Percentiles rank a stretch among this genome's conserved stretches.
phyloP scores from a whole-genome alignment of 2,329 filamentous ascomycete genomes.

The Emmonsiellopsis sp. region DNA sequence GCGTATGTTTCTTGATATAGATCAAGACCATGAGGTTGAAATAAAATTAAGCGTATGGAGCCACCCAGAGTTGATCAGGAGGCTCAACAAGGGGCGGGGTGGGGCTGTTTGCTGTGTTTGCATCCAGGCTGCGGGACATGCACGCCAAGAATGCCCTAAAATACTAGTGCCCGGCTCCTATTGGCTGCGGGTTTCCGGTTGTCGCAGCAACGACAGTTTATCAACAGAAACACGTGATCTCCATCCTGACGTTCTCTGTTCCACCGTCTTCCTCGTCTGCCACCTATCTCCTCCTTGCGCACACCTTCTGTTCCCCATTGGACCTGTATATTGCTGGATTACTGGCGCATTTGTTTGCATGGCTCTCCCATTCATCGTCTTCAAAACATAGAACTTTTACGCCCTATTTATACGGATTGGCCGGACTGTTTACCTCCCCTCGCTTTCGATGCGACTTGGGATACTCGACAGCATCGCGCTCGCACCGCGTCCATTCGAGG shows the following conservation, averaged over 20 bases:
- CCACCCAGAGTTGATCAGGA: background rate
- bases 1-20: background rate
- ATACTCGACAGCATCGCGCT: no score
- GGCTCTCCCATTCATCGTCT: background rate
- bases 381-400: no score
- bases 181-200: constrained; percentile 2
- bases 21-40: background rate
- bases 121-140: no score
- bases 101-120: background rate
- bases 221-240: constrained; percentile 5
- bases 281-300: background rate
- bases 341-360: background rate
- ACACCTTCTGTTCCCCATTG: background rate
- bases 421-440: background rate
- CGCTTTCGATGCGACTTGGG: no score
- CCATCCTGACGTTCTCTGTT: background rate
- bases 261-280: background rate
- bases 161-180: background rate
- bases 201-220: constrained; percentile 10
- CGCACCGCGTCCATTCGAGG: no score
- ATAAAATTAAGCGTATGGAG: background rate
- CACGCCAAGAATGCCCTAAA: no score
- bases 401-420: background rate
- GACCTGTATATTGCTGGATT: background rate
- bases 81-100: background rate